Evolutionary conservation across 2,329 filamentous ascomycete genomes (phyloP).

Genomic region (Colletotrichum truncatum): DNA sequence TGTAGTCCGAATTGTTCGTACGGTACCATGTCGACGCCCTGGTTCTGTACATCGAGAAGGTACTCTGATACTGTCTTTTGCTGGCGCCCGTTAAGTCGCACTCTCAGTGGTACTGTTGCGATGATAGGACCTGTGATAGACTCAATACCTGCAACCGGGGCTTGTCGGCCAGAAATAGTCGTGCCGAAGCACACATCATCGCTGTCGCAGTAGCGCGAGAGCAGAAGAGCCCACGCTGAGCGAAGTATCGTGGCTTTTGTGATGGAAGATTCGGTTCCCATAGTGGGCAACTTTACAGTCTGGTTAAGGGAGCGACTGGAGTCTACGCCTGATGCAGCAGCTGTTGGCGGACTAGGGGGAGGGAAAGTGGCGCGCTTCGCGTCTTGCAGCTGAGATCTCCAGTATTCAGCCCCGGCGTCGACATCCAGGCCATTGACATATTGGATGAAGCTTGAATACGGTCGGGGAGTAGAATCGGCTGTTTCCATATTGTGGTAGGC

Average conservation of each 20-base stretch:
- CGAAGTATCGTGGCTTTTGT: constrained; percentile 33
- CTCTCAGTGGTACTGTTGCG: constrained; percentile 38
- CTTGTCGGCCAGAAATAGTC: constrained; percentile 39
- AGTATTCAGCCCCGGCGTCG: neutral
- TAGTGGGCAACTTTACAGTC: neutral
- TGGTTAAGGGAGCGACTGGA: neutral
- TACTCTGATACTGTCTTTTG: neutral
- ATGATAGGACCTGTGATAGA: constrained; percentile 40
- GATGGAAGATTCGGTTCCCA: neutral
- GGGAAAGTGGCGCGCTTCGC: too few relatives aligned
- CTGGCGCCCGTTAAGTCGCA: constrained; percentile 28
- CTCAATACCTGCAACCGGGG: constrained; percentile 36
- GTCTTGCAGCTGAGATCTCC: too few relatives aligned
- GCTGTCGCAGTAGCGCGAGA: constrained; percentile 45
- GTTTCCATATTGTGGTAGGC: constrained; percentile 8
- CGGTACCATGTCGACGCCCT: constrained; percentile 28
- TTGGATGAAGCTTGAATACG: neutral
- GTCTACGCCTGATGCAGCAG: neutral
- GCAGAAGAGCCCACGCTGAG: constrained; percentile 41
- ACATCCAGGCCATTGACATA: neutral
- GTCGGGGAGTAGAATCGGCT: constrained; percentile 22
- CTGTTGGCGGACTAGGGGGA: neutral
- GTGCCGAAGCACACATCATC: constrained; percentile 37
- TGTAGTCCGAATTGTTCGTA: constrained; percentile 34
- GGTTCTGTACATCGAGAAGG: constrained; percentile 25